phyloP scores from a whole-genome alignment of 805 yeast genomes.

The Nakazawaea wyomingensis region DNA sequence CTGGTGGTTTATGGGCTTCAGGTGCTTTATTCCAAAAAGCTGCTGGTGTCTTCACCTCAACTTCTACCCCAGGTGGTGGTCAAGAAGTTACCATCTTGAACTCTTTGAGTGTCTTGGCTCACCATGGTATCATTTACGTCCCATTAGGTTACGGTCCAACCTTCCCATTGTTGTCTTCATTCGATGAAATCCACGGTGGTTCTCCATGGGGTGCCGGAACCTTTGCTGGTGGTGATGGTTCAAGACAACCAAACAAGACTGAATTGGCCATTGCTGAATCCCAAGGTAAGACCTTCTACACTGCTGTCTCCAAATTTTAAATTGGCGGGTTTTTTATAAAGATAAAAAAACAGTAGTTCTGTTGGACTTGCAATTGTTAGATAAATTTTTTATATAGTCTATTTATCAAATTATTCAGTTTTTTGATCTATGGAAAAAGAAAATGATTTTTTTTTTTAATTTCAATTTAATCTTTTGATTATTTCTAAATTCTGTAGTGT shows the following conservation, averaged over 20 bases:
- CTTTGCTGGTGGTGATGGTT: constrained; percentile 72
- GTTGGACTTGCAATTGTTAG: too few relatives aligned
- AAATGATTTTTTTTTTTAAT: too few relatives aligned
- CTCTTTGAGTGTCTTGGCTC: constrained; percentile 59
- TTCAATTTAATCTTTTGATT: too few relatives aligned
- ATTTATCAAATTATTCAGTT: too few relatives aligned
- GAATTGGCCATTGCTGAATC: constrained; percentile 58
- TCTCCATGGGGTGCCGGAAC: constrained; percentile 88
- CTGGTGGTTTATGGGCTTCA: constrained; percentile 75
- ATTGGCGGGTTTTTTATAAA: constrained; percentile 11
- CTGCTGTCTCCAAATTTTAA: constrained; percentile 32
- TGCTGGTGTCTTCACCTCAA: constrained; percentile 67
- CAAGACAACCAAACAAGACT: constrained; percentile 57
- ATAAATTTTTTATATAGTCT: too few relatives aligned
- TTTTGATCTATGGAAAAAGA: too few relatives aligned
- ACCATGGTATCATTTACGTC: constrained; percentile 76
- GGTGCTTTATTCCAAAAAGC: constrained; percentile 73
- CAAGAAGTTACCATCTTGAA: constrained; percentile 69
- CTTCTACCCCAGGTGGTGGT: constrained; percentile 80
- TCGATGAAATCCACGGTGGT: constrained; percentile 71
- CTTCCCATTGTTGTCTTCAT: constrained; percentile 47
- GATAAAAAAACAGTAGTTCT: constrained; percentile 2
- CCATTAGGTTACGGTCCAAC: constrained; percentile 70
- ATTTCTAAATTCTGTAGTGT: too few relatives aligned
- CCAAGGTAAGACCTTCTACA: constrained; percentile 66